phyloP scores from a whole-genome alignment of 495 filamentous ascomycete genomes.

The Podospora bellae-mahoneyi region DNA sequence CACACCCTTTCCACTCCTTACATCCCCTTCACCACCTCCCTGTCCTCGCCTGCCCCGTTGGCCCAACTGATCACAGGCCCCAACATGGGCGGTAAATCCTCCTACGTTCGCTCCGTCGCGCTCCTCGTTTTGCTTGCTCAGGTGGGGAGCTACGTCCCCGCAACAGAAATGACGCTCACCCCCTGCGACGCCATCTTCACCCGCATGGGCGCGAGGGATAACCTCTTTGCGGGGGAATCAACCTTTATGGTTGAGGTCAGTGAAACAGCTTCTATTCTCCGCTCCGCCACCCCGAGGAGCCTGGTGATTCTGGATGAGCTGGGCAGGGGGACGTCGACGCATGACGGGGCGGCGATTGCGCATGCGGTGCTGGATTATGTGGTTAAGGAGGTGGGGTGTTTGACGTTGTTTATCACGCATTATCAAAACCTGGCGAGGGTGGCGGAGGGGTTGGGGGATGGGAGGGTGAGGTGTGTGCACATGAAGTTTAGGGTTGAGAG shows the following conservation, averaged over 20 bases:
- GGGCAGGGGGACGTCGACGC: slow-evolving; percentile 86
- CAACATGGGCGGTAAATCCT: slow-evolving; percentile 98
- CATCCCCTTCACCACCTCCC: slow-evolving; percentile 83
- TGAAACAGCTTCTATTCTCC: slow-evolving; percentile 87
- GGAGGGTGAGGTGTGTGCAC: slow-evolving; percentile 70
- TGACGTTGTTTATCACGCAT: slow-evolving; percentile 95
- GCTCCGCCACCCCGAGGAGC: slow-evolving; percentile 73
- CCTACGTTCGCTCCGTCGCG: slow-evolving; percentile 88
- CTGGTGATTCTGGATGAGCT: slow-evolving; percentile 95
- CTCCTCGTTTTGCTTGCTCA: slow-evolving; percentile 93
- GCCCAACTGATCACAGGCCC: slow-evolving; percentile 91
- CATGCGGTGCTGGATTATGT: slow-evolving; percentile 85
- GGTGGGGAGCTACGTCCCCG: slow-evolving; percentile 91
- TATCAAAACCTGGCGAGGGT: slow-evolving; percentile 81
- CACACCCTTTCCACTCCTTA: slow-evolving; percentile 82
- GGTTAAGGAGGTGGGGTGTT: slow-evolving; percentile 65
- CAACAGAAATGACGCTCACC: slow-evolving; percentile 66
- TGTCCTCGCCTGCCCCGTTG: slow-evolving; percentile 57
- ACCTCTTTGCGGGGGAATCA: slow-evolving; percentile 89
- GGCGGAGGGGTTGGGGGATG: slow-evolving; percentile 58
- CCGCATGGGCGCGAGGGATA: slow-evolving; percentile 95
- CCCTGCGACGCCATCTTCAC: slow-evolving; percentile 91
- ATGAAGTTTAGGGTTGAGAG: slow-evolving; percentile 60
- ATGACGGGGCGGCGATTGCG: slow-evolving; percentile 95
- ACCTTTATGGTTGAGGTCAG: slow-evolving; percentile 98